Evolutionary conservation across 345 rosid genomes (phyloP).

Genomic region (Ceriops zippeliana): DNA sequence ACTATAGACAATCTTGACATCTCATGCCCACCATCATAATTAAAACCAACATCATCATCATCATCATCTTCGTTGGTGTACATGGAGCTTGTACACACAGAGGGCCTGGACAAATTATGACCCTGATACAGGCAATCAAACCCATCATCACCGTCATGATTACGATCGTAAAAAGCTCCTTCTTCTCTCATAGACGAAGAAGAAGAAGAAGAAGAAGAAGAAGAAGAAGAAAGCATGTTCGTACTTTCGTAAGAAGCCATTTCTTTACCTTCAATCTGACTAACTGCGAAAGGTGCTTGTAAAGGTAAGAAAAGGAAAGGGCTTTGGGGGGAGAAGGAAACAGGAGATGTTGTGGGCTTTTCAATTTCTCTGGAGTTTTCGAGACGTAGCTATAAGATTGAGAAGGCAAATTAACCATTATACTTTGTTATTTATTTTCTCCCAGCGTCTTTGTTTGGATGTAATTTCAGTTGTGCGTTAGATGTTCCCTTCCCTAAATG

Average conservation of each 20-base stretch:
- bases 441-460: too few species aligned
- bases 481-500: too few species aligned
- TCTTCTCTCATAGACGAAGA: conserved; percentile 16
- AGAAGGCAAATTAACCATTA: too few species aligned
- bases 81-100: conserved; percentile 65
- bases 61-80: conserved; percentile 42
- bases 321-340: too few species aligned
- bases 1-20: conserved; percentile 56
- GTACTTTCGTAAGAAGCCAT: conserved; percentile 56
- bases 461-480: too few species aligned
- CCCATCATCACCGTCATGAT: conserved; percentile 46
- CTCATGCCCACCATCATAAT: conserved; percentile 19
- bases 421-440: too few species aligned
- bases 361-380: too few species aligned
- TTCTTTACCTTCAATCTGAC: neutral
- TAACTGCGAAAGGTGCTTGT: too few species aligned
- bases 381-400: too few species aligned
- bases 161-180: conserved; percentile 28
- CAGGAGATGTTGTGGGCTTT: too few species aligned
- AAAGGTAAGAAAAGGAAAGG: too few species aligned
- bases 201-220: too few species aligned
- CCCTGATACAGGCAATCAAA: conserved; percentile 32
- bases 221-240: conserved; percentile 23
- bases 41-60: conserved; percentile 13
- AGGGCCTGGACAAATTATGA: conserved; percentile 59